These are phyloP conservation scores for Dactylellina drechsleri DNA, from an alignment of 2,329 filamentous ascomycete species.

Conservation along the genomic window DNA sequence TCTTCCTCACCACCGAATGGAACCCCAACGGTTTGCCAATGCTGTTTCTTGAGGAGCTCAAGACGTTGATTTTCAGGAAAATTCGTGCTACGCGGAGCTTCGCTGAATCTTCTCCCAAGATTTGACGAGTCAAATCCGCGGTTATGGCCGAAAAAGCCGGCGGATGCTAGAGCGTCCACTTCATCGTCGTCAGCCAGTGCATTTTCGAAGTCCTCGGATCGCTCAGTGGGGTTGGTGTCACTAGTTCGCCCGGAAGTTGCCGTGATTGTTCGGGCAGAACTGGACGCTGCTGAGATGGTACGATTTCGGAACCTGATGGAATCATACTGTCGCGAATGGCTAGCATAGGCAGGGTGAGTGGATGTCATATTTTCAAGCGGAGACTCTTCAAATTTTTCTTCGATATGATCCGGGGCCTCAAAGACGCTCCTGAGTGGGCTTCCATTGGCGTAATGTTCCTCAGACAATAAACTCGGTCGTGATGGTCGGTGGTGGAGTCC, in stretches of 20 bases:
- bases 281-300: slow-evolving; percentile 58
- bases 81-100: slow-evolving; percentile 60
- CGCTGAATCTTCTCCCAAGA: slow-evolving; percentile 61
- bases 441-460: slow-evolving; percentile 72
- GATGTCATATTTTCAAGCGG: slow-evolving; percentile 72
- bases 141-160: slow-evolving; percentile 53
- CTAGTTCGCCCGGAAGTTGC: slow-evolving; percentile 36
- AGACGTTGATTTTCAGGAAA: slow-evolving; percentile 71
- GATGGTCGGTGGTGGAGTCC: slow-evolving; percentile 84
- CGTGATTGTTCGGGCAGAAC: slow-evolving; percentile 53
- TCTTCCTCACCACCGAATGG: slow-evolving; percentile 68
- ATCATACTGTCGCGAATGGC: slow-evolving; percentile 61
- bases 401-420: slow-evolving; percentile 73
- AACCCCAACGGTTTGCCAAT: slow-evolving; percentile 76
- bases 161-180: slow-evolving; percentile 55
- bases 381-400: slow-evolving; percentile 68
- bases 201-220: slow-evolving; percentile 58
- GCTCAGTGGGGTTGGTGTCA: slow-evolving; percentile 42
- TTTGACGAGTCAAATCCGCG: slow-evolving; percentile 51
- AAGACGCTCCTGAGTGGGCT: slow-evolving; percentile 66
- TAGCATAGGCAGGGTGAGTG: slow-evolving; percentile 67
- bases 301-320: slow-evolving; percentile 59
- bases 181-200: slow-evolving; percentile 59
- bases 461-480: slow-evolving; percentile 78
- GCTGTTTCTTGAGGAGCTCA: slow-evolving; percentile 73